phyloP scores from a whole-genome alignment of 2,329 filamentous ascomycete species.

The Aaosphaeria arxii region DNA sequence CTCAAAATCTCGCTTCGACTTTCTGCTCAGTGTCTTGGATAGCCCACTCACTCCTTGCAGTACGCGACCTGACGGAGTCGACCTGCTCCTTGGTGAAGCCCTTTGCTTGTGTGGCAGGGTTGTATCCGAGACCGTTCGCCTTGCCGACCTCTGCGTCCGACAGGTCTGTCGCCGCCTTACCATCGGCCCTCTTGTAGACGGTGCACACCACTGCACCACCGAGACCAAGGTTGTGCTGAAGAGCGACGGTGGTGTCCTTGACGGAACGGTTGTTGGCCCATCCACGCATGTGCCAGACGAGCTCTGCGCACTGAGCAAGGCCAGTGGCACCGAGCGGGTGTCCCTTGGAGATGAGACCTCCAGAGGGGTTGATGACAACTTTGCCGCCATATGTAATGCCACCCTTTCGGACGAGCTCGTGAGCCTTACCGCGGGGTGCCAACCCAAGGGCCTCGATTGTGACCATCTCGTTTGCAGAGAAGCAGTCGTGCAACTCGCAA shows the following conservation, averaged over 20 bases:
- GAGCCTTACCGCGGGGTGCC: slow-evolving; percentile 73
- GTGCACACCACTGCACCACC: slow-evolving; percentile 89
- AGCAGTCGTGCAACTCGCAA: slow-evolving; percentile 95
- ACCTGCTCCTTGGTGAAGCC: slow-evolving; percentile 79
- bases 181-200: slow-evolving; percentile 83
- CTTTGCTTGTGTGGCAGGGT: slow-evolving; percentile 84
- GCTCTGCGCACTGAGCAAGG: slow-evolving; percentile 91
- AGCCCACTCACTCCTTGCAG: slow-evolving; percentile 66
- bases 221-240: slow-evolving; percentile 92
- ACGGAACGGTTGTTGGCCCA: slow-evolving; percentile 90
- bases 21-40: slow-evolving; percentile 71
- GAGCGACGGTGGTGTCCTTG: slow-evolving; percentile 64
- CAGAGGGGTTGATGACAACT: slow-evolving; percentile 86
- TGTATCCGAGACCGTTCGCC: slow-evolving; percentile 75
- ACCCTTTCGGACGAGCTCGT: slow-evolving; percentile 81
- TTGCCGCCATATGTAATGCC: slow-evolving; percentile 89
- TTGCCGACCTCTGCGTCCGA: slow-evolving; percentile 63
- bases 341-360: slow-evolving; percentile 92
- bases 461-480: slow-evolving; percentile 92
- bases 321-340: slow-evolving; percentile 92
- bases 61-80: slow-evolving; percentile 67
- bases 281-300: slow-evolving; percentile 91
- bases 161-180: slow-evolving; percentile 59
- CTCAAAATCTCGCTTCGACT: slow-evolving; percentile 67
- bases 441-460: slow-evolving; percentile 84